Evolutionary conservation across 371 early-diverging fungal species (phyloP).

Genomic region (Mucor indicus): DNA sequence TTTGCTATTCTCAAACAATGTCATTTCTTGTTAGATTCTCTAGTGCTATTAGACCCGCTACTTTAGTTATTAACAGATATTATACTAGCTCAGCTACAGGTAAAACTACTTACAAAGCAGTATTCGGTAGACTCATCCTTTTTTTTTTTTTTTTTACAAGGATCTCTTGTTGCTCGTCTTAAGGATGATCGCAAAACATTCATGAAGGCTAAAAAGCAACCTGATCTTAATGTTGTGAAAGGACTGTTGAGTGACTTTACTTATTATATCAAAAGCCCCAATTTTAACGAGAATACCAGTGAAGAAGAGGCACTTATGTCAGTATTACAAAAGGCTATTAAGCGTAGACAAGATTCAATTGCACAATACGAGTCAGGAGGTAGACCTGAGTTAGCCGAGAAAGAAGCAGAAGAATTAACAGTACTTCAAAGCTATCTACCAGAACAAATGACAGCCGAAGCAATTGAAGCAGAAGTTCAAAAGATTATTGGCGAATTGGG

Average conservation of each 20-base stretch:
- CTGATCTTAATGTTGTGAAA: conserved; percentile 67
- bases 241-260: conserved; percentile 68
- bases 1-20: no score
- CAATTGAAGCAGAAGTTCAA: conserved; percentile 60
- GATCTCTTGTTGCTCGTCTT: conserved; percentile 40
- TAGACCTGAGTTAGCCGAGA: conserved; percentile 63
- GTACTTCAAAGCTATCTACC: conserved; percentile 72
- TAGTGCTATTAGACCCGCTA: no score
- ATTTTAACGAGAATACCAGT: conserved; percentile 31
- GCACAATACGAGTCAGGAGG: conserved; percentile 56
- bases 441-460: conserved; percentile 60
- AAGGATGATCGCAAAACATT: conserved; percentile 69
- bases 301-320: conserved; percentile 47
- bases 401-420: conserved; percentile 58
- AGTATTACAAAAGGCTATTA: conserved; percentile 70
- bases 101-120: no score
- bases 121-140: no score
- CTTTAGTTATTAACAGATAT: no score
- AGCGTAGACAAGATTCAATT: conserved; percentile 72
- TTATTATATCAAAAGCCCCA: conserved; percentile 67
- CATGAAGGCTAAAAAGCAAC: conserved; percentile 72
- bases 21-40: no score
- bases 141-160: conserved; percentile 6
- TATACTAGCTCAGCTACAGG: no score
- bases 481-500: conserved; percentile 52